Conservation (phyloP, 2,329 filamentous ascomycete species). For the Cladophialophora chaetospira region DNA sequence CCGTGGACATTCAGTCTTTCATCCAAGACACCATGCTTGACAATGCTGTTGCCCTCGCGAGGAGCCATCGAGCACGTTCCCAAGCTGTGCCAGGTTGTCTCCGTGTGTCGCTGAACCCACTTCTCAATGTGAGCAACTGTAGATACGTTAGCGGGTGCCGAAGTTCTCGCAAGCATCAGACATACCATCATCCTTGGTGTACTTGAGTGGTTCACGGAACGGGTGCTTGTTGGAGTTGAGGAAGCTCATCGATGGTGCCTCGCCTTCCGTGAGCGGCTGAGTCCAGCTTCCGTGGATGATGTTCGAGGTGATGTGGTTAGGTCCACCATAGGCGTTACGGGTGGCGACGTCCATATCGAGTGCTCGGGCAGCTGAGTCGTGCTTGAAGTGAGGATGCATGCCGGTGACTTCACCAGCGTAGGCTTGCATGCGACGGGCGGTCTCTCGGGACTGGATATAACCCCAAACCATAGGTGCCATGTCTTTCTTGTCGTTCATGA, state of each 20-base stretch:
- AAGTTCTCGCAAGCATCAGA: neutral
- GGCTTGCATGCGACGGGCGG: conserved; percentile 73
- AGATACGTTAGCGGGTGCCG: conserved; percentile 1
- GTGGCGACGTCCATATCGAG: conserved; percentile 74
- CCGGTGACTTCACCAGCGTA: conserved; percentile 72
- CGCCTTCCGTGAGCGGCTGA: conserved; percentile 58
- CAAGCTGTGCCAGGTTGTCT: conserved; percentile 72
- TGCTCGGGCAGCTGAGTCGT: conserved; percentile 68
- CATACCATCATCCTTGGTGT: conserved; percentile 53
- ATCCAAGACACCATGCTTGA: conserved; percentile 77
- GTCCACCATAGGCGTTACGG: conserved; percentile 73
- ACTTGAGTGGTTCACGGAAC: conserved; percentile 53
- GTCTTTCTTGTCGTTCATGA: conserved; percentile 83
- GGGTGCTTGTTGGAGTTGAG: conserved; percentile 68
- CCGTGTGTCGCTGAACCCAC: conserved; percentile 70
- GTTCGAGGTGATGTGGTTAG: conserved; percentile 69
- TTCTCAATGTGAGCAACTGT: conserved; percentile 63
- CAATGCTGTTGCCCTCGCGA: conserved; percentile 73
- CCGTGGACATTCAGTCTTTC: conserved; percentile 77
- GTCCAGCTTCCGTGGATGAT: conserved; percentile 76
- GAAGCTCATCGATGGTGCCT: conserved; percentile 50
- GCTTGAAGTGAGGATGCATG: conserved; percentile 72
- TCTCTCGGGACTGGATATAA: conserved; percentile 81
- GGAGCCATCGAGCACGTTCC: conserved; percentile 78
- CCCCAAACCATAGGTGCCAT: conserved; percentile 86